Percentiles rank a stretch among this genome's conserved stretches.
These are phyloP conservation scores for Cutaneotrichosporon cavernicola DNA, from an alignment of 1,284 basidiomycete species.

Conservation along the genomic window DNA sequence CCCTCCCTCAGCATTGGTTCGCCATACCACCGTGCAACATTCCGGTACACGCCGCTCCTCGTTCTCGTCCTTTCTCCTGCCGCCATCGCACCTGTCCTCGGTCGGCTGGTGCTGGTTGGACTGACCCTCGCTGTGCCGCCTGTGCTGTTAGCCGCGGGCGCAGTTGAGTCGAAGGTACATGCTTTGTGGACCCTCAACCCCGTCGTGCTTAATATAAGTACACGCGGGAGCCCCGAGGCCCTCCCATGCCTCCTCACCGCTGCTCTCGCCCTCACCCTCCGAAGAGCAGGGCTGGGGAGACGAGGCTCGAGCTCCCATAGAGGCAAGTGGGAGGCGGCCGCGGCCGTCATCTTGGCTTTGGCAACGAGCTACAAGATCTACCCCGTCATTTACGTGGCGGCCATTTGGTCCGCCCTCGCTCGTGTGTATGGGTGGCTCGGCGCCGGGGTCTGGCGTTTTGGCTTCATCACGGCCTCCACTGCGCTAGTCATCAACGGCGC, in stretches of 20 bases:
- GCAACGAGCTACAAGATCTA: conserved; percentile 94
- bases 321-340: conserved; percentile 51
- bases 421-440: conserved; percentile 57
- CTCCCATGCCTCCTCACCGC: conserved; percentile 63
- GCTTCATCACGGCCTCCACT: conserved; percentile 63
- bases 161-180: conserved; percentile 37
- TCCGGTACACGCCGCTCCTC: conserved; percentile 92
- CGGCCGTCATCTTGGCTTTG: conserved; percentile 72
- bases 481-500: conserved; percentile 65
- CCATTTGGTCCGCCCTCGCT: conserved; percentile 66
- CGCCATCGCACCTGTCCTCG: conserved; percentile 74
- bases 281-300: conserved; percentile 53
- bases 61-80: conserved; percentile 81
- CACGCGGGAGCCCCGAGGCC: conserved; percentile 91
- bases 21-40: conserved; percentile 90
- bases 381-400: conserved; percentile 83
- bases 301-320: neutral
- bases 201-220: conserved; percentile 92
- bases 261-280: conserved; percentile 67
- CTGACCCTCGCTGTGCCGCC: conserved; percentile 80
- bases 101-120: conserved; percentile 84
- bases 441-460: conserved; percentile 65
- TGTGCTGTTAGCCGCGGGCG: conserved; percentile 62
- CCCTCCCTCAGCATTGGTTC: conserved; percentile 53
- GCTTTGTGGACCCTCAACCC: conserved; percentile 85